Evolutionary conservation across 495 filamentous ascomycete genomes (phyloP).

Genomic region (Trichoderma reesei): DNA sequence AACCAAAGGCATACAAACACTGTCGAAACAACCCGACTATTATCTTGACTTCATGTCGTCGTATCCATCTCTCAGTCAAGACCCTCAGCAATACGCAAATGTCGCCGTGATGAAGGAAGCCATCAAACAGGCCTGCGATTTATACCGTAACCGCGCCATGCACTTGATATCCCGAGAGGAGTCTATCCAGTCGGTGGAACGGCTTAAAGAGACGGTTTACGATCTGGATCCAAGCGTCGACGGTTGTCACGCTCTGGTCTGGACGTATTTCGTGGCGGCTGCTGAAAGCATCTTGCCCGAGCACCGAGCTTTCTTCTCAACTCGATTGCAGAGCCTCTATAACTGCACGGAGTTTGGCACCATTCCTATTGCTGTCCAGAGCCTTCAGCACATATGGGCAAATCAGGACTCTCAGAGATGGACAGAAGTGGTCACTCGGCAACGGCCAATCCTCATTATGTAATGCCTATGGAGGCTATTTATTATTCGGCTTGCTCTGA

Average conservation of each 20-base stretch:
- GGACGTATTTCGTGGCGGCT: not conserved
- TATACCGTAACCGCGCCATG: not conserved
- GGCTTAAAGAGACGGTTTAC: not conserved
- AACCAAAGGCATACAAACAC: not conserved
- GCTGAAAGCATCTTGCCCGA: not conserved
- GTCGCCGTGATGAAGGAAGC: not conserved
- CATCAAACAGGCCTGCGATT: not conserved
- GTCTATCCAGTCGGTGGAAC: not conserved
- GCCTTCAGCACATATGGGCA: not conserved
- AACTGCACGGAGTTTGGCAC: slow-evolving; percentile 1
- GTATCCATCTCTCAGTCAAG: not conserved
- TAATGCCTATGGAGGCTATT: not conserved
- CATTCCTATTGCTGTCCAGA: not conserved
- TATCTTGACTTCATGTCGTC: slow-evolving; percentile 2
- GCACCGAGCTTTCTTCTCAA: not conserved
- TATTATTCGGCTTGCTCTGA: not conserved
- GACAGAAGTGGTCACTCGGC: slow-evolving; percentile 1
- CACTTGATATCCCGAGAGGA: not conserved
- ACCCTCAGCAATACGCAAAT: not conserved
- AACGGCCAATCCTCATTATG: not conserved
- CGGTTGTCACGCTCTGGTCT: not conserved
- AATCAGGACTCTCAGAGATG: not conserved
- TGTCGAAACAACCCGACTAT: slow-evolving; percentile 2
- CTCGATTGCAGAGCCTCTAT: not conserved
- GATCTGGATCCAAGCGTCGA: not conserved